phyloP scores from a whole-genome alignment of 805 yeast species.

The Lipomyces starkeyi region DNA sequence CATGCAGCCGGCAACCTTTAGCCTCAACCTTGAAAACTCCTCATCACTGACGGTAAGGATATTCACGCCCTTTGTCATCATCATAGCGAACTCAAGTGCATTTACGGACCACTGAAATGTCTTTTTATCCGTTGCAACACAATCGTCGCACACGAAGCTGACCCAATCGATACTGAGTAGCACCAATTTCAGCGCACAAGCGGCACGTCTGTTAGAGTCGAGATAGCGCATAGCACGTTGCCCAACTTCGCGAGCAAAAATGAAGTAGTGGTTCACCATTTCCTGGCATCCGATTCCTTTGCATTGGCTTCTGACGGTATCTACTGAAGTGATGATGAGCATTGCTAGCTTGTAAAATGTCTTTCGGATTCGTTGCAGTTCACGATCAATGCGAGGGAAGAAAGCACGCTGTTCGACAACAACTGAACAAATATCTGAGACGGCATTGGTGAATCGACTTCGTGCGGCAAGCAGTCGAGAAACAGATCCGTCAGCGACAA shows the following conservation, averaged over 20 bases:
- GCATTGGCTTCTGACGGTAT: conserved; percentile 57
- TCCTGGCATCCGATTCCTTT: conserved; percentile 73
- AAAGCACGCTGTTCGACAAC: conserved; percentile 73
- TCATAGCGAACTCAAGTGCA: conserved; percentile 95
- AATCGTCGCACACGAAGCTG: conserved; percentile 89
- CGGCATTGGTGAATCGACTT: conserved; percentile 61
- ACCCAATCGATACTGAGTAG: conserved; percentile 88
- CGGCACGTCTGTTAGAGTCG: conserved; percentile 69
- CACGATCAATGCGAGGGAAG: conserved; percentile 71
- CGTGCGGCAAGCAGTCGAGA: conserved; percentile 61
- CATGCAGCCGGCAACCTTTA: conserved; percentile 93
- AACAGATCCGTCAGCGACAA: conserved; percentile 74
- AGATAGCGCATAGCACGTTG: conserved; percentile 65
- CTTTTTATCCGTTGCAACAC: conserved; percentile 86
- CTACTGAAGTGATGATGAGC: conserved; percentile 66
- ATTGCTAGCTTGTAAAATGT: conserved; percentile 71
- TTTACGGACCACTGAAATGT: conserved; percentile 96
- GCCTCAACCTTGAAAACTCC: conserved; percentile 72
- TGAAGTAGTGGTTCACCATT: conserved; percentile 71
- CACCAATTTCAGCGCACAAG: conserved; percentile 72
- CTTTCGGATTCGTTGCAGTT: conserved; percentile 68
- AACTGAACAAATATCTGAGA: conserved; percentile 54
- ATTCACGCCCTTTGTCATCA: conserved; percentile 87
- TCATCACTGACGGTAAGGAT: conserved; percentile 79
- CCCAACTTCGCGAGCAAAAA: conserved; percentile 82